Evolutionary conservation across 345 rosid species (phyloP), one percentile per base, ranked within the genome.

Genomic region (Fremontodendron californicum): DNA sequence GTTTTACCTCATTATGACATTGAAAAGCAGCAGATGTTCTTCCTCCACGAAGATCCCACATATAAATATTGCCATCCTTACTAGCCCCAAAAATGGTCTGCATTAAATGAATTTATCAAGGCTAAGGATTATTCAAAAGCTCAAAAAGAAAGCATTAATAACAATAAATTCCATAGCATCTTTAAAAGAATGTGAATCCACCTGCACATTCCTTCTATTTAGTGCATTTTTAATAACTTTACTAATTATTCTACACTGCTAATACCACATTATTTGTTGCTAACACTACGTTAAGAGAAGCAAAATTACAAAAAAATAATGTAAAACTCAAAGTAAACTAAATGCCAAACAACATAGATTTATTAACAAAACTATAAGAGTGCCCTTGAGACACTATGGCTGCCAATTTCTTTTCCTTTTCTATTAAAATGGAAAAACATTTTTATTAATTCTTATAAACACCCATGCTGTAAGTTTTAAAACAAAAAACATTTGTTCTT

Each of bases 31-130:
- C 74, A 82, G 95, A 84, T 71, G 78, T 78, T 67, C 88, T 89
- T 79, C 99, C 99, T 52, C 97, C 94, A 66, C 99, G 93, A 74
- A 96, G 89, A 88, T 96, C 98, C 98, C 98, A 96, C 68, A 87
- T 66, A 75, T 89, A 88, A 73, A 96, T 84, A 64, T 72, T 82
- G 78, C 98, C 99, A 76, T 80, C 72, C 84, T 85, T 85, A 74
- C 94, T 93, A 74, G 97, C 96, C 65, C 92, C 97, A 76, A 92
- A 88, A 77, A 96, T 83, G 65, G 83, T 82, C 99, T 95, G 58
- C 58, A 79, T 39, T 15, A 66, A 71, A 85, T 78, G 68, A 77
- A 71, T 19, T 48, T 51, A 57, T 40, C 51, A 76, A 23, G 19
- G 33, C 57, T 6, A 70, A 67, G 39, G 68, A 45, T 76, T 74